Conservation (phyloP, 306 rosid genomes). For the Ormosia semicastrata region DNA sequence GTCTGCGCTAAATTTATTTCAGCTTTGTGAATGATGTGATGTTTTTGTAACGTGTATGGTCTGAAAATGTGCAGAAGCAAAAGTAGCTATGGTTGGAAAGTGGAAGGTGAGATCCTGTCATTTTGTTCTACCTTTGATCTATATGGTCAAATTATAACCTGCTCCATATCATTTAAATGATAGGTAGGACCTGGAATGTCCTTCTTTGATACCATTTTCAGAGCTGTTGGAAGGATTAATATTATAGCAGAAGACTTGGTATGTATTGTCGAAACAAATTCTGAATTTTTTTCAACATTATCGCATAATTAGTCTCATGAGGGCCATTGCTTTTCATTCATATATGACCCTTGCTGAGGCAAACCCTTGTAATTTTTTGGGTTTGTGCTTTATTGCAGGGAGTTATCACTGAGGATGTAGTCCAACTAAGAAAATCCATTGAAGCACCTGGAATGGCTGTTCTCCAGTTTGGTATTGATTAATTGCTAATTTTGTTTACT, state of each 20-base stretch:
- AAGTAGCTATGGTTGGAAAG: constrained; percentile 81
- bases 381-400: constrained; percentile 56
- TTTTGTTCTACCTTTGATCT: constrained; percentile 25
- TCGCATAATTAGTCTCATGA: not conserved
- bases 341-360: not conserved
- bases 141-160: constrained; percentile 25
- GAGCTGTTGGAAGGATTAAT: constrained; percentile 74
- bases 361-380: not conserved
- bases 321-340: constrained; percentile 11
- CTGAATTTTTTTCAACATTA: not conserved
- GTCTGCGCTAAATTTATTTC: constrained; percentile 22
- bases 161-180: constrained; percentile 33
- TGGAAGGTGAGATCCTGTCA: constrained; percentile 74
- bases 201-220: constrained; percentile 69
- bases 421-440: constrained; percentile 77
- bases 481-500: constrained; percentile 15
- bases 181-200: constrained; percentile 95
- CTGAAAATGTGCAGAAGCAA: constrained; percentile 66
- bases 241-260: constrained; percentile 96
- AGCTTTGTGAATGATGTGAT: constrained; percentile 26
- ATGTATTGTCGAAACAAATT: constrained; percentile 28
- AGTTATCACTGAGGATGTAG: constrained; percentile 93
- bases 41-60: constrained; percentile 34
- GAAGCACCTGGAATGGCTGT: constrained; percentile 99
- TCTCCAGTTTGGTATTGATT: constrained; percentile 83